phyloP scores from a whole-genome alignment of 176 grass and related monocot species.

The Themeda triandra region DNA sequence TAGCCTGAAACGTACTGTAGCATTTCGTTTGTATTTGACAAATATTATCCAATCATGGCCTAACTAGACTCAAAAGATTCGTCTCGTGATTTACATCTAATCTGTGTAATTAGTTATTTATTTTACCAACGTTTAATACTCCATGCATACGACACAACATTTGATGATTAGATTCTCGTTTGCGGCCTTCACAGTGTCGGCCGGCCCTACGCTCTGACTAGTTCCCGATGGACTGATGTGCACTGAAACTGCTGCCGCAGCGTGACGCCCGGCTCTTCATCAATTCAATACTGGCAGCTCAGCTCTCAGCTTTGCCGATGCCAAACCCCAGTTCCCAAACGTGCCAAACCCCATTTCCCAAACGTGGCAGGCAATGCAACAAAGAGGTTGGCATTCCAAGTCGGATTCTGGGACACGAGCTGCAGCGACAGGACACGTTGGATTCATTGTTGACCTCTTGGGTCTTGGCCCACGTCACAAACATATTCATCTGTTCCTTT shows the following conservation, averaged over 20 bases:
- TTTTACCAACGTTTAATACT: no score
- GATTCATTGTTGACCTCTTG: no score
- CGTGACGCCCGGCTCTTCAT: background rate
- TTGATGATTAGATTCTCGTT: constrained; percentile 26
- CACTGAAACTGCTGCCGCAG: constrained; percentile 6
- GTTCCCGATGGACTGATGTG: background rate
- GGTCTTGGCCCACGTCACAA: no score
- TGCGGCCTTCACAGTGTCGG: constrained; percentile 18
- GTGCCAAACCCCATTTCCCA: background rate
- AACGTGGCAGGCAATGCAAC: background rate
- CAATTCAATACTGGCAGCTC: background rate
- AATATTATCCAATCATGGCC: no score
- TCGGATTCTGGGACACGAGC: background rate
- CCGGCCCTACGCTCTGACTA: background rate
- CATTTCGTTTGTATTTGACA: no score
- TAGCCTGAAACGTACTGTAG: no score
- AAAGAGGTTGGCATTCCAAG: background rate
- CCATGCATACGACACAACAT: no score
- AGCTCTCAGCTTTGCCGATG: no score
- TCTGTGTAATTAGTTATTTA: no score
- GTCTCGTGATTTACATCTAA: no score
- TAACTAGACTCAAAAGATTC: no score
- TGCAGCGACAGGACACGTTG: background rate
- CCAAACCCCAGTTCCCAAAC: background rate
- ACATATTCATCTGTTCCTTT: no score